These are phyloP conservation scores for Chalciporus chontae DNA, from an alignment of 768 basidiomycete species.

Conservation along the genomic window DNA sequence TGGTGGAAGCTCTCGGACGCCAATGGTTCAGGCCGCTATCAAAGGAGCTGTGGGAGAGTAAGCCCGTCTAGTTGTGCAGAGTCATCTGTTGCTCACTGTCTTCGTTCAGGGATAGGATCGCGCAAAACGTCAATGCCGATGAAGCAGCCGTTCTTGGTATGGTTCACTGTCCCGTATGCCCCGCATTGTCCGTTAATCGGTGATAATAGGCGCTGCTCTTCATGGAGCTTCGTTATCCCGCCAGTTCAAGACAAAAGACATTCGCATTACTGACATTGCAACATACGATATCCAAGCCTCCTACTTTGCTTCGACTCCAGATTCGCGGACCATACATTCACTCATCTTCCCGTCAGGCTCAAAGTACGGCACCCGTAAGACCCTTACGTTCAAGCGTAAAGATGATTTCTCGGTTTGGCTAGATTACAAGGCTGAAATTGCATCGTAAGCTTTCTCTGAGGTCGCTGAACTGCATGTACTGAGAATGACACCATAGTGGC, in stretches of 20 bases:
- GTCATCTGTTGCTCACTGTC: neutral
- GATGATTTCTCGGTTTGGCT: slow-evolving; percentile 80
- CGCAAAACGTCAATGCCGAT: slow-evolving; percentile 94
- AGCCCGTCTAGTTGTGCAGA: slow-evolving; percentile 25
- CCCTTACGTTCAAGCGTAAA: slow-evolving; percentile 78
- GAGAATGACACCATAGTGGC: slow-evolving; percentile 41
- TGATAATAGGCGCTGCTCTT: slow-evolving; percentile 65
- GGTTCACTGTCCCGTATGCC: neutral
- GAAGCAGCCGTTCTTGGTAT: slow-evolving; percentile 89
- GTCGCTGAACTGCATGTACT: neutral
- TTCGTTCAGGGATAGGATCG: slow-evolving; percentile 66
- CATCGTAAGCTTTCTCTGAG: slow-evolving; percentile 46
- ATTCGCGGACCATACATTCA: slow-evolving; percentile 65
- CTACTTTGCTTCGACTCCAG: slow-evolving; percentile 60
- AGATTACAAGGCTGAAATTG: slow-evolving; percentile 63
- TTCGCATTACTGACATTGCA: slow-evolving; percentile 75
- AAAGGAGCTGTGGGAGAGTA: slow-evolving; percentile 75
- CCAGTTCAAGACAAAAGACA: slow-evolving; percentile 94
- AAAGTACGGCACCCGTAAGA: slow-evolving; percentile 80
- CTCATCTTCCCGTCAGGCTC: slow-evolving; percentile 75
- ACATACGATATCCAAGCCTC: slow-evolving; percentile 76
- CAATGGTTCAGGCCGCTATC: slow-evolving; percentile 86
- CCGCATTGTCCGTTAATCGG: neutral
- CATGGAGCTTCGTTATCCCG: slow-evolving; percentile 85
- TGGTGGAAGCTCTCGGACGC: slow-evolving; percentile 86